Conservation (phyloP, 2,329 filamentous ascomycete genomes). For the Pseudopyricularia cyperi region DNA sequence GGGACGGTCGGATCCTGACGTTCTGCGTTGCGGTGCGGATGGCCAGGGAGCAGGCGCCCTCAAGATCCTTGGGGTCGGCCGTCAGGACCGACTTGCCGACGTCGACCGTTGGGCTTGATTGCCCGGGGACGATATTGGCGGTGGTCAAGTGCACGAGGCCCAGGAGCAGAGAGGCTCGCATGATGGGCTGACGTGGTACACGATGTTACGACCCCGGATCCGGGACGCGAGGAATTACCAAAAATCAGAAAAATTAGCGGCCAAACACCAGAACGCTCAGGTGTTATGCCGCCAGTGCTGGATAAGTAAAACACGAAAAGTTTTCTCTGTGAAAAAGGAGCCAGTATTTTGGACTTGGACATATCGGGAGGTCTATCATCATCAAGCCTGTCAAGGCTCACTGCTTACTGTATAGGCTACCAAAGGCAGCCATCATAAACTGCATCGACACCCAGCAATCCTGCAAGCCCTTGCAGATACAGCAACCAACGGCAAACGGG, state of each 20-base stretch:
- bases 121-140: neutral
- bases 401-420: no score
- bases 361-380: no score
- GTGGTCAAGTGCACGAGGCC: neutral
- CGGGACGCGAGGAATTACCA: neutral
- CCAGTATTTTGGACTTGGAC: no score
- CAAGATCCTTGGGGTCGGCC: neutral
- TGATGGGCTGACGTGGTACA: neutral
- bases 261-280: no score
- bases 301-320: no score
- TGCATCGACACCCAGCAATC: no score
- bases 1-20: slow-evolving; percentile 1
- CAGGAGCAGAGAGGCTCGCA: neutral
- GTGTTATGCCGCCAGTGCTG: no score
- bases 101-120: neutral
- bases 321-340: no score
- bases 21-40: neutral
- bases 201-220: neutral
- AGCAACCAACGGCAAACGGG: no score
- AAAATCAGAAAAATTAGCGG: neutral
- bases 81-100: neutral
- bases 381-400: no score
- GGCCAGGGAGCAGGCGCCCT: neutral
- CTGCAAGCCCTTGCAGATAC: no score
- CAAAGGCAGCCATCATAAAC: no score